Conservation (phyloP, 805 yeast genomes). For the Metschnikowia baotianmanensis region DNA sequence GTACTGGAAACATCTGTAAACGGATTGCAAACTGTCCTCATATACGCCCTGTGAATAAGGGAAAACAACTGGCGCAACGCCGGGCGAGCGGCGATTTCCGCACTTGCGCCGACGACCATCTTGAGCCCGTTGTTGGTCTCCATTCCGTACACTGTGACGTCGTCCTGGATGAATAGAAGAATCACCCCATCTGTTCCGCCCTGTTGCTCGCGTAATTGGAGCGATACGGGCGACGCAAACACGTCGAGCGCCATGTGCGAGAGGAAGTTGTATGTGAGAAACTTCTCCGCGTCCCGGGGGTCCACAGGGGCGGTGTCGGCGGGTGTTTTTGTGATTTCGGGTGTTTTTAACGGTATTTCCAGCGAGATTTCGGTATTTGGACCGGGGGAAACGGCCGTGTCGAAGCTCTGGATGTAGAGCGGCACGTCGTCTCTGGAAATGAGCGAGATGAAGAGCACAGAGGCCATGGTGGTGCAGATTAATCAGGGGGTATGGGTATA, state of each 20-base stretch:
- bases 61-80: constrained; percentile 25
- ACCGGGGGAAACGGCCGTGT: too few relatives aligned
- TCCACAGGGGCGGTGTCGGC: not conserved
- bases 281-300: constrained; percentile 40
- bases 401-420: constrained; percentile 56
- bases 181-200: constrained; percentile 27
- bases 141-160: constrained; percentile 62
- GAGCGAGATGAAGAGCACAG: constrained; percentile 52
- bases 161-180: constrained; percentile 65
- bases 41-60: constrained; percentile 52
- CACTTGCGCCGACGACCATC: constrained; percentile 52
- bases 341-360: not conserved
- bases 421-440: constrained; percentile 60
- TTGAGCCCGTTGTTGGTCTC: constrained; percentile 69
- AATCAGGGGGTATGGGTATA: too few relatives aligned
- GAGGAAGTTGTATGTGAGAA: constrained; percentile 62
- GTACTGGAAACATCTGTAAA: constrained; percentile 37
- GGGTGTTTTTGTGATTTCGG: not conserved
- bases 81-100: constrained; percentile 9
- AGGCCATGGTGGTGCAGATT: constrained; percentile 22
- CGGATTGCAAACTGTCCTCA: constrained; percentile 61
- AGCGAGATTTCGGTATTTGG: constrained; percentile 6
- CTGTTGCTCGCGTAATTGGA: constrained; percentile 39
- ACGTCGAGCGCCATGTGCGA: constrained; percentile 77
- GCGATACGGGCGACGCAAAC: constrained; percentile 52